Evolutionary conservation across 1,284 basidiomycete species (phyloP).

Genomic region (Ceratobasidium sp.): DNA sequence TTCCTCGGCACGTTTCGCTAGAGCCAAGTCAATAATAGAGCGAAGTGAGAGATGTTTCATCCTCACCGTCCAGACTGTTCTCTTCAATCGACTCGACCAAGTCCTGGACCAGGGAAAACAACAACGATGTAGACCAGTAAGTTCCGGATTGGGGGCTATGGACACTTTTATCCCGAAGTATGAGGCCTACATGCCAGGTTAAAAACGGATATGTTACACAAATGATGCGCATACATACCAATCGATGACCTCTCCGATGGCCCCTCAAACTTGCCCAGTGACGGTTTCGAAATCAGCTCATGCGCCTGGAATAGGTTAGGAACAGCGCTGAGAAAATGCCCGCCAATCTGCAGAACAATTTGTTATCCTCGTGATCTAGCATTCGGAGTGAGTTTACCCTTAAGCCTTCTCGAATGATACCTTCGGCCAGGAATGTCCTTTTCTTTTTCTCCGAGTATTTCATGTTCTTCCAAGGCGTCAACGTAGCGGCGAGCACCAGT

Average conservation of each 20-base stretch:
- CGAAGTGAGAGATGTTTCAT: background rate
- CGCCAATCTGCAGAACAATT: slow-evolving; percentile 60
- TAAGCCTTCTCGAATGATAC: slow-evolving; percentile 79
- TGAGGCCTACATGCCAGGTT: slow-evolving; percentile 56
- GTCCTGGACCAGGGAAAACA: slow-evolving; percentile 78
- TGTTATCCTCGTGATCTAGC: slow-evolving; percentile 9
- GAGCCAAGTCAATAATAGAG: slow-evolving; percentile 1
- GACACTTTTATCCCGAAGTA: slow-evolving; percentile 69
- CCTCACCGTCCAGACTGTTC: slow-evolving; percentile 61
- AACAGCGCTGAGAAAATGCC: slow-evolving; percentile 76
- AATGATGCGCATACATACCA: slow-evolving; percentile 55
- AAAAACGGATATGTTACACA: background rate
- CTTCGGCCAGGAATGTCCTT: slow-evolving; percentile 63
- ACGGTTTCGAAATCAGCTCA: slow-evolving; percentile 57
- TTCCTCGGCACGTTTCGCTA: slow-evolving; percentile 57
- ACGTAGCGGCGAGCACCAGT: slow-evolving; percentile 73
- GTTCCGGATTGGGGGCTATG: slow-evolving; percentile 69
- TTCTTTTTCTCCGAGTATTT: slow-evolving; percentile 73
- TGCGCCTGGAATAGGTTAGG: slow-evolving; percentile 70
- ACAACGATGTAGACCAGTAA: slow-evolving; percentile 72
- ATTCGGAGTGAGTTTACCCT: slow-evolving; percentile 57
- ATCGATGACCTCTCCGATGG: slow-evolving; percentile 63
- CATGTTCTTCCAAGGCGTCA: slow-evolving; percentile 68
- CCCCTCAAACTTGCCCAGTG: slow-evolving; percentile 54
- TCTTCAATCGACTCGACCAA: slow-evolving; percentile 59